Evolutionary conservation across 2,329 filamentous ascomycete genomes (phyloP).

Genomic region (Botrytis byssoidea): DNA sequence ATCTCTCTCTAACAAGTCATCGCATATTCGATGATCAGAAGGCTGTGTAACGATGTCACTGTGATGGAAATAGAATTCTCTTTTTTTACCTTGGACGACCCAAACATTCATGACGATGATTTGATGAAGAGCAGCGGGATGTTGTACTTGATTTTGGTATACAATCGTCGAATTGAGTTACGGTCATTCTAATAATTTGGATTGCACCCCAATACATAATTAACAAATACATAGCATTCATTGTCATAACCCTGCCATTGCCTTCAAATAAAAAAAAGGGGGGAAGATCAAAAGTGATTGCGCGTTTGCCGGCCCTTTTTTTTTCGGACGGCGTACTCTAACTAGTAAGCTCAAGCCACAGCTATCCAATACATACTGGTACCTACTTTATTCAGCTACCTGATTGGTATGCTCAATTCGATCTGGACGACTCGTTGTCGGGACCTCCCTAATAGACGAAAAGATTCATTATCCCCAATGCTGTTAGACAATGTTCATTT

Average conservation of each 20-base stretch:
- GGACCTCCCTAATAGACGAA: not conserved
- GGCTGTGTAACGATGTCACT: not conserved
- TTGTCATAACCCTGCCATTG: not conserved
- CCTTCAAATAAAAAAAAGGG: not conserved
- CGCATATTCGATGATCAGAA: not conserved
- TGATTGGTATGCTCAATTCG: not conserved
- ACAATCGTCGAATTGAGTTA: not conserved
- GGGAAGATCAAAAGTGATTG: slow-evolving; percentile 8
- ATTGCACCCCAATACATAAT: not conserved
- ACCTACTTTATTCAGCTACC: too few relatives aligned
- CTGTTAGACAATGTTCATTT: not conserved
- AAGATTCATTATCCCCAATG: not conserved
- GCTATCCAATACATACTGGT: not conserved
- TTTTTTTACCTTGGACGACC: not conserved
- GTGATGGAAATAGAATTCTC: not conserved
- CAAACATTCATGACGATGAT: not conserved
- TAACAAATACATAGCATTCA: not conserved
- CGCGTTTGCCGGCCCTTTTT: slow-evolving; percentile 13
- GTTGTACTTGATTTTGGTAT: not conserved
- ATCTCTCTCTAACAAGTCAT: not conserved
- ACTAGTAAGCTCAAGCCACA: not conserved
- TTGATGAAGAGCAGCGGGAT: not conserved
- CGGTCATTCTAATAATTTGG: not conserved
- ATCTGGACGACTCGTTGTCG: not conserved
- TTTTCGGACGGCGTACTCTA: not conserved